Evolutionary conservation across 2,329 filamentous ascomycete genomes (phyloP).

Genomic region (Dichotomopilus funicola): DNA sequence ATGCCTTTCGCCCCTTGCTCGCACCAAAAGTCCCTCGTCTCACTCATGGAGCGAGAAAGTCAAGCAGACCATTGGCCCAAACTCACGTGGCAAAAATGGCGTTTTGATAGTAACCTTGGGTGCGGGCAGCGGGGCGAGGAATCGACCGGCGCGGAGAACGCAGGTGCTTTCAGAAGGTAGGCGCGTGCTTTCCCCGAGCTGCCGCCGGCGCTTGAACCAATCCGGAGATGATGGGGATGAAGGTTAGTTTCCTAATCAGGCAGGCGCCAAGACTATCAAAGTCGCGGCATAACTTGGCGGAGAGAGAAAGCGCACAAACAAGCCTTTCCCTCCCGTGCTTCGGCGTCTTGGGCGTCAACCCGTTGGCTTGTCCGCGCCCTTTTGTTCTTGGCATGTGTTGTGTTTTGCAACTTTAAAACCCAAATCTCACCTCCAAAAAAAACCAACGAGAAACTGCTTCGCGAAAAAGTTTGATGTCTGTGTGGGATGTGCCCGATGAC

Average conservation of each 20-base stretch:
- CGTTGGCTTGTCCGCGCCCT: neutral
- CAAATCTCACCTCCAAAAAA: neutral
- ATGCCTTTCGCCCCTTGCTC: neutral
- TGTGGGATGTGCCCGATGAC: too few relatives aligned
- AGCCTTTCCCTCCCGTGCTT: neutral
- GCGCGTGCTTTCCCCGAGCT: slow-evolving; percentile 1
- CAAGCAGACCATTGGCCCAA: neutral
- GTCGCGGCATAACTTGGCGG: slow-evolving; percentile 5
- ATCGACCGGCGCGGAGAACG: too few relatives aligned
- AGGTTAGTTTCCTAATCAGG: slow-evolving; percentile 2
- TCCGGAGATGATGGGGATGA: neutral
- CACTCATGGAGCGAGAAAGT: neutral
- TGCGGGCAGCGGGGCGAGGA: neutral
- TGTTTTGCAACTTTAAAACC: neutral
- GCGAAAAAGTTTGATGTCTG: too few relatives aligned
- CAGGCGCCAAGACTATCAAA: slow-evolving; percentile 9
- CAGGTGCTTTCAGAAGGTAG: neutral
- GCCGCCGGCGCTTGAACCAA: neutral
- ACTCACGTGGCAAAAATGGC: neutral
- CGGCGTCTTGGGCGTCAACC: neutral
- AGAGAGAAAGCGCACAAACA: neutral
- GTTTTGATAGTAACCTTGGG: neutral
- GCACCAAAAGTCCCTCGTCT: neutral
- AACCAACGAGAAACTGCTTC: neutral
- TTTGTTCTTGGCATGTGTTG: slow-evolving; percentile 2